Conservation (phyloP, 768 basidiomycete genomes). For the Agrocybe pediades region DNA sequence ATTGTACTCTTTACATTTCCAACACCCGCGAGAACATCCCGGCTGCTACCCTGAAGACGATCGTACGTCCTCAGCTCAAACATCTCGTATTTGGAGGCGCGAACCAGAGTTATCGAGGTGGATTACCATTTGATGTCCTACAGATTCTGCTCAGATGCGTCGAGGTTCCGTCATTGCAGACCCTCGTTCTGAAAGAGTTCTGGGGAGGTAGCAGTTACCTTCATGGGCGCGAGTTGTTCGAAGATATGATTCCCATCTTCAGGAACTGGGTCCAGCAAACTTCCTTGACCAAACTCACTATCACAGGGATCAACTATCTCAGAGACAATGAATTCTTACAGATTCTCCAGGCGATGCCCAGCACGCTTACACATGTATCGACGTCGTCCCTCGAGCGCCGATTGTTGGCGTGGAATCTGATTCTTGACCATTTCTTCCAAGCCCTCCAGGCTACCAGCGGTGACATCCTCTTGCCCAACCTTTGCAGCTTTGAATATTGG, state of each 20-base stretch:
- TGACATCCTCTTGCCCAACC: background rate
- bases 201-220: background rate
- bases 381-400: background rate
- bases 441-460: background rate
- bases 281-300: background rate
- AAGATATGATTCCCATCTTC: background rate
- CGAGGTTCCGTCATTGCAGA: background rate
- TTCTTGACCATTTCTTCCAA: background rate
- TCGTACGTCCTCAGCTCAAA: background rate
- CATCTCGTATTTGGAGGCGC: background rate
- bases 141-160: background rate
- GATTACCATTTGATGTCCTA: background rate
- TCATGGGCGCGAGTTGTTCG: background rate
- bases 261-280: background rate
- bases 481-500: background rate
- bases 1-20: background rate
- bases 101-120: background rate
- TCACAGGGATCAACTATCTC: background rate
- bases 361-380: background rate
- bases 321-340: background rate
- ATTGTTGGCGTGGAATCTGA: background rate
- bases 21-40: background rate
- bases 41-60: background rate
- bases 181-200: background rate
- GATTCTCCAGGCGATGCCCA: background rate